phyloP scores from a whole-genome alignment of 192 early-diverging fungal genomes.

The Coemansia pectinata region DNA sequence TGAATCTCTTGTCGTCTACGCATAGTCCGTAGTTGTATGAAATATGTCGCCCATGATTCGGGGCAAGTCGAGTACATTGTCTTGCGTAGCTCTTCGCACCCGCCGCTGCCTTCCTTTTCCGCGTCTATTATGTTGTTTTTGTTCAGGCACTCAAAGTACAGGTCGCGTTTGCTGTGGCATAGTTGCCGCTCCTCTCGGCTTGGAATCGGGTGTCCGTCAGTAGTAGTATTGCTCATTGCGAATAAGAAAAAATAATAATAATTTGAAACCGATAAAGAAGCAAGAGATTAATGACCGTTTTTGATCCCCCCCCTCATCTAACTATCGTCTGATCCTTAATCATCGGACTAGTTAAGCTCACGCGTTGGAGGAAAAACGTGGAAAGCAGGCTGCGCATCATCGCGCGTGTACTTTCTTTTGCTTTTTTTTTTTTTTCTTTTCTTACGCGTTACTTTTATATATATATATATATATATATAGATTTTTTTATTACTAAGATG shows the following conservation, averaged over 20 bases:
- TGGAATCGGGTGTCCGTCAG: constrained; percentile 49
- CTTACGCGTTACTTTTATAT: not conserved
- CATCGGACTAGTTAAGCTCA: too few species aligned
- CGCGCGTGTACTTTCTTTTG: not conserved
- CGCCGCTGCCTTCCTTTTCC: constrained; percentile 35
- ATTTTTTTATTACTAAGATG: constrained; percentile 58
- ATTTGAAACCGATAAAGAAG: not conserved
- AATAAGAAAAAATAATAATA: not conserved
- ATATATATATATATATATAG: not conserved
- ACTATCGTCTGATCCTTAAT: too few species aligned
- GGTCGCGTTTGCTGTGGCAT: constrained; percentile 81
- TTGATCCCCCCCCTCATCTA: too few species aligned
- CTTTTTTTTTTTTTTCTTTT: not conserved
- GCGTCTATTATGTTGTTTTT: constrained; percentile 61
- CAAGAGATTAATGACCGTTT: not conserved
- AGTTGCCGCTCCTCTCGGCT: constrained; percentile 62
- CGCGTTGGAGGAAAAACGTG: too few species aligned
- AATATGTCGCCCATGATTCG: constrained; percentile 40
- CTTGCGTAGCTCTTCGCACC: constrained; percentile 42
- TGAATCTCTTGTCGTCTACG: constrained; percentile 4
- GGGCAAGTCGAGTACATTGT: constrained; percentile 40
- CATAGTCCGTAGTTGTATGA: constrained; percentile 38
- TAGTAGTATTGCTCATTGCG: not conserved
- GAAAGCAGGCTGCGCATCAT: not conserved
- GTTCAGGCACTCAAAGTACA: constrained; percentile 79